These are phyloP conservation scores for Dryas octopetala DNA, from an alignment of 306 rosid genomes.

Conservation along the genomic window DNA sequence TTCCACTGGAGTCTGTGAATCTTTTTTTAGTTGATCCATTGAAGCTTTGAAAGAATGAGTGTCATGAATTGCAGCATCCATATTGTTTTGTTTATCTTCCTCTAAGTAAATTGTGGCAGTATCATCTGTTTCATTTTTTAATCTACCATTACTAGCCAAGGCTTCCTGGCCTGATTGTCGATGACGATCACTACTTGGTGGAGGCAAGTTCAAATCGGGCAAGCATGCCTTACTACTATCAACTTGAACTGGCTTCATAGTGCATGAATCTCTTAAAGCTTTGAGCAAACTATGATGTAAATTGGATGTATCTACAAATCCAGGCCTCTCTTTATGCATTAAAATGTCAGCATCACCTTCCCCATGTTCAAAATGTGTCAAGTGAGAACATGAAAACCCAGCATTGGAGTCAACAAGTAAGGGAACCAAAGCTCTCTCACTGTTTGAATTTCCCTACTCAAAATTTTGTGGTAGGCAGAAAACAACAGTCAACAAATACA, in stretches of 20 bases:
- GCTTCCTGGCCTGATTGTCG: slow-evolving; percentile 18
- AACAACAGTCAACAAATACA: slow-evolving; percentile 23
- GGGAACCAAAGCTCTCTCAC: slow-evolving; percentile 29
- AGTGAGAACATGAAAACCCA: slow-evolving; percentile 20
- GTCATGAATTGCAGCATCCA: slow-evolving; percentile 23
- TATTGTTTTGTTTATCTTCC: slow-evolving; percentile 19
- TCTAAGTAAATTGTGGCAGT: slow-evolving; percentile 14
- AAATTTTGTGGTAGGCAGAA: slow-evolving; percentile 20
- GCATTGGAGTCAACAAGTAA: slow-evolving; percentile 25
- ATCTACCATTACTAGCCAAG: slow-evolving; percentile 9
- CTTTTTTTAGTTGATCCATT: slow-evolving; percentile 25
- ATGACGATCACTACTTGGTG: slow-evolving; percentile 23
- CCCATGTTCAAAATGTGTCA: slow-evolving; percentile 20
- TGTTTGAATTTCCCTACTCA: slow-evolving; percentile 19
- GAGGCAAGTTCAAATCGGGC: slow-evolving; percentile 23
- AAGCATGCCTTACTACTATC: slow-evolving; percentile 20
- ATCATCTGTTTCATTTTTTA: slow-evolving; percentile 17
- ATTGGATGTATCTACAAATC: slow-evolving; percentile 3
- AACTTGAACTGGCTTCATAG: slow-evolving; percentile 12
- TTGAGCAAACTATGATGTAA: neutral
- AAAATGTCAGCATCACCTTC: slow-evolving; percentile 28
- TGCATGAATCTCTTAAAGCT: slow-evolving; percentile 18
- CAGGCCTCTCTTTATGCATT: slow-evolving; percentile 24
- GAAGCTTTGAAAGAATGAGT: slow-evolving; percentile 21
- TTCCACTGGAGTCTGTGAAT: slow-evolving; percentile 22